Conservation (phyloP, 345 rosid genomes). For the Moricandia moricandioides region DNA sequence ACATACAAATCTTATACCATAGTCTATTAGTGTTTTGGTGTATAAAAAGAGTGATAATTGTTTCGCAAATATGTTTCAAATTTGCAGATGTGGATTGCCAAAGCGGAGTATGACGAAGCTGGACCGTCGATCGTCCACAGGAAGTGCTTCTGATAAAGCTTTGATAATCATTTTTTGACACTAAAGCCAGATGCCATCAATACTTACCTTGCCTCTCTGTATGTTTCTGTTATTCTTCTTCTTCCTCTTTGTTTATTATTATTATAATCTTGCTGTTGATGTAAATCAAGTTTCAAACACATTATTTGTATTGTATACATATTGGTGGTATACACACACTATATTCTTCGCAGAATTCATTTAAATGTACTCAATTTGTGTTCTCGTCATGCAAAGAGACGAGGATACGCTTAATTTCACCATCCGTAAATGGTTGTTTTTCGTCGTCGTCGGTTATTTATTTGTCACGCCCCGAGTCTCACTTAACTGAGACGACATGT, state of each 20-base stretch:
- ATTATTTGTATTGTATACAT: conserved; percentile 7
- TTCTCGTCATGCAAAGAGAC: conserved; percentile 22
- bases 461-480: too few relatives aligned
- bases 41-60: background rate
- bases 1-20: background rate
- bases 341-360: background rate
- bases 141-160: conserved; percentile 53
- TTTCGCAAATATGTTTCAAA: background rate
- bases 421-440: conserved; percentile 26
- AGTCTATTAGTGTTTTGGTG: background rate
- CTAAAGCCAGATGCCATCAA: conserved; percentile 11
- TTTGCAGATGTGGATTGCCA: conserved; percentile 63
- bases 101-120: conserved; percentile 64
- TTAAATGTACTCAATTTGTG: background rate
- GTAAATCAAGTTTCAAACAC: background rate
- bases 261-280: conserved; percentile 7
- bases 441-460: too few relatives aligned
- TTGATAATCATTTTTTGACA: background rate
- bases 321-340: background rate
- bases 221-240: conserved; percentile 8
- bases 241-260: conserved; percentile 8
- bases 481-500: too few relatives aligned
- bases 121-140: conserved; percentile 69
- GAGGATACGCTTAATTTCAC: background rate
- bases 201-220: background rate